Evolutionary conservation across 2,329 filamentous ascomycete species (phyloP), one percentile per base, ranked within the genome.

Genomic region (Cryphonectria parasitica): DNA sequence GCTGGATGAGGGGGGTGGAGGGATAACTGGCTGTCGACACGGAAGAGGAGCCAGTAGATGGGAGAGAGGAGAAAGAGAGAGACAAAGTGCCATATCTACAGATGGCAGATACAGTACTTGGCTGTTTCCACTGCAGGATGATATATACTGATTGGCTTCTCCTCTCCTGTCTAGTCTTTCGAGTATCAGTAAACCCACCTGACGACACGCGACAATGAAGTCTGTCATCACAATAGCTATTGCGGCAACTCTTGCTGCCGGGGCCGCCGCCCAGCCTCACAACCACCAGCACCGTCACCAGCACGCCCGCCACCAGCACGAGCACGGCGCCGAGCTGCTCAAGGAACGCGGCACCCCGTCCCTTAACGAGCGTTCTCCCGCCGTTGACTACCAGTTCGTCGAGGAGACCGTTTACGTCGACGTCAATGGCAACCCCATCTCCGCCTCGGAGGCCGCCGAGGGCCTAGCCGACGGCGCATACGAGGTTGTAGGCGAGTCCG

Each of bases 401-500:
- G 90, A 89, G 66, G 87, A 90, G 75, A 88, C 90, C 69, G 87
- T 91, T 69, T 98, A 95, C 82, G 86, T 79, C 36, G 74, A 91
- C 78, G 83, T 95, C 68, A 88, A 91, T 72, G 91, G 90, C 72
- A 76, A 89, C 77, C 73, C 83, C 45, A 86, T 97, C 75, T 83
- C 84, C 67, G 81, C 87, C 72, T 81, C 87, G 0, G 87, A 94
- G 72, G 94, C 94, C 68, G 86, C 91, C 82, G 79, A 88, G 69
- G 93, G 94, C 74, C 86, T 98, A 75, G 82, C 86, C 70, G 87
- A 91, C 73, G 92, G 94, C 67, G 87, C 88, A 63, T 96, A 89
- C 83, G 84, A 91, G 63, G 83, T 92, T 64, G 83, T 91, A 62
- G 88, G 89, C 74, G 87, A 89, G 78, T 83, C 86, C 61, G 82